Conservation (phyloP, 129 eudicot genomes). For the Arctium lappa region DNA sequence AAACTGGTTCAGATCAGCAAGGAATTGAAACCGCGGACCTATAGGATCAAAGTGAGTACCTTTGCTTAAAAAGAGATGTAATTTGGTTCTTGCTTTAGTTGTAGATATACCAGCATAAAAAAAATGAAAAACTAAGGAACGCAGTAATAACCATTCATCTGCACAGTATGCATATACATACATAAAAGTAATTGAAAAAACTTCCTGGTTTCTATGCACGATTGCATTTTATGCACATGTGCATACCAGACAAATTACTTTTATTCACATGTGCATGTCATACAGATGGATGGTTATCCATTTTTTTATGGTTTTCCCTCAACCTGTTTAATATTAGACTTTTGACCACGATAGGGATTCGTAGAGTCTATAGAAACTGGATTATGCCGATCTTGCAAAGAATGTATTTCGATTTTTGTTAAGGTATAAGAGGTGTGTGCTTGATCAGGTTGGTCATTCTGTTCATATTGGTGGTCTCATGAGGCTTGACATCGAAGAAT, state of each 20-base stretch:
- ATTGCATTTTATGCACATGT: neutral
- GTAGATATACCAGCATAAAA: neutral
- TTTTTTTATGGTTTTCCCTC: neutral
- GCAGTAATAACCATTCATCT: neutral
- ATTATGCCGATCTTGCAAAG: neutral
- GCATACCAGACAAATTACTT: neutral
- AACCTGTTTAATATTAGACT: neutral
- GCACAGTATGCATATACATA: too few species aligned
- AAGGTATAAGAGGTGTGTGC: neutral
- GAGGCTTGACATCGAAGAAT: slow-evolving; percentile 76
- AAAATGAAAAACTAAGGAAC: neutral
- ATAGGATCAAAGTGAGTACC: slow-evolving; percentile 71
- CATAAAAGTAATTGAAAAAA: too few species aligned
- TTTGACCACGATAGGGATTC: neutral
- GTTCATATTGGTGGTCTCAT: slow-evolving; percentile 89
- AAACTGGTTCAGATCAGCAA: slow-evolving; percentile 68
- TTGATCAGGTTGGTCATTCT: slow-evolving; percentile 63
- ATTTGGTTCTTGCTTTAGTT: neutral
- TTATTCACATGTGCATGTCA: neutral
- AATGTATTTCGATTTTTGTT: neutral
- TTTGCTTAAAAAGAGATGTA: neutral
- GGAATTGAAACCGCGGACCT: slow-evolving; percentile 92
- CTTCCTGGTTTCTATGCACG: too few species aligned
- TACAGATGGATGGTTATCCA: neutral
- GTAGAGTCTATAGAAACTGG: neutral